Evolutionary conservation across 352 stramenopile genomes (phyloP).

Genomic region (Blastocystis sp.): DNA sequence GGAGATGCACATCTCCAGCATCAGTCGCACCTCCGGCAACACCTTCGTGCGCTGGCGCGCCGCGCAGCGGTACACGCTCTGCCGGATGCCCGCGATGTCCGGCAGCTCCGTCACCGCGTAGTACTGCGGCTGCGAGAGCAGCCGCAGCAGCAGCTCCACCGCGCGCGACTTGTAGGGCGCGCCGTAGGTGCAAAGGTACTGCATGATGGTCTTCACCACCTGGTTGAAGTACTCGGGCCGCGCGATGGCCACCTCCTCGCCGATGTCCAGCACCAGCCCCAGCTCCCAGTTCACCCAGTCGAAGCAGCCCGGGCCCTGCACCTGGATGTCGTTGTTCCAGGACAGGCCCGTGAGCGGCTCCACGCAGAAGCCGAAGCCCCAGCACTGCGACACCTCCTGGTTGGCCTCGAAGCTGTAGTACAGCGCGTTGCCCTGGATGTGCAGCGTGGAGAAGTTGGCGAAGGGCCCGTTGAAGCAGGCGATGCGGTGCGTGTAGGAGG

Average conservation of each 20-base stretch:
- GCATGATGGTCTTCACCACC: constrained; percentile 38
- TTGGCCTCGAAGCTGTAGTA: constrained; percentile 65
- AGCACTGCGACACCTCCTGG: constrained; percentile 19
- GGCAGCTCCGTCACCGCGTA: constrained; percentile 48
- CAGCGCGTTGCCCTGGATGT: constrained; percentile 57
- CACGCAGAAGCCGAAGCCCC: constrained; percentile 62
- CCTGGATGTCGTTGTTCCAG: constrained; percentile 64
- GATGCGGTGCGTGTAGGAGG: constrained; percentile 63
- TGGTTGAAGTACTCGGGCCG: constrained; percentile 40
- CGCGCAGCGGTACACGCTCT: constrained; percentile 21
- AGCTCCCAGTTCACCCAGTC: constrained; percentile 67
- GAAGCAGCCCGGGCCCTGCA: constrained; percentile 35
- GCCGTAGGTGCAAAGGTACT: constrained; percentile 60
- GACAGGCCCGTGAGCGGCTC: constrained; percentile 48
- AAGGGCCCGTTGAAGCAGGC: constrained; percentile 21
- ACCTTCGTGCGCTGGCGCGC: constrained; percentile 10
- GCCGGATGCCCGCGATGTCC: constrained; percentile 25
- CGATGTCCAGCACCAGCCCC: constrained; percentile 61
- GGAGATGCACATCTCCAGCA: constrained; percentile 60
- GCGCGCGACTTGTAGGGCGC: constrained; percentile 67
- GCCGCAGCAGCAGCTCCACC: constrained; percentile 60
- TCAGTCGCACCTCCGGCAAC: constrained; percentile 38
- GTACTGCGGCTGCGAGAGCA: constrained; percentile 49
- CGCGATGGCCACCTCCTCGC: constrained; percentile 2
- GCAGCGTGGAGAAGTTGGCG: constrained; percentile 47